Conservation (phyloP, 768 basidiomycete genomes). For the Pulveroboletus sp. region DNA sequence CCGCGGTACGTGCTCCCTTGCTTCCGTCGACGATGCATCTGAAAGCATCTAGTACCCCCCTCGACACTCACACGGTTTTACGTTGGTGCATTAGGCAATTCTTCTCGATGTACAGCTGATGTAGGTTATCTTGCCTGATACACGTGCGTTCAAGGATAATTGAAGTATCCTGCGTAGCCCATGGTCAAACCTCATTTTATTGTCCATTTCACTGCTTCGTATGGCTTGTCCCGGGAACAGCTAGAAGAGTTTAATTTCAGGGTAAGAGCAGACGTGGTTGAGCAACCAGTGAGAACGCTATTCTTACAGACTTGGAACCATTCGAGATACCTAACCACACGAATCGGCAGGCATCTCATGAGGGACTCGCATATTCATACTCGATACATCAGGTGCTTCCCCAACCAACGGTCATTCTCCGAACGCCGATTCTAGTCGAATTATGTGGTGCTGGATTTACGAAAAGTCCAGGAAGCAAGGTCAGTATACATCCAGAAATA, state of each 20-base stretch:
- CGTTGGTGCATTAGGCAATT: conserved; percentile 61
- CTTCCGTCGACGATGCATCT: neutral
- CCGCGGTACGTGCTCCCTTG: conserved; percentile 44
- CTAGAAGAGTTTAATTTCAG: conserved; percentile 72
- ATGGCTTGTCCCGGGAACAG: conserved; percentile 62
- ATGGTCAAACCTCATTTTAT: conserved; percentile 55
- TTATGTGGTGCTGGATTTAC: conserved; percentile 81
- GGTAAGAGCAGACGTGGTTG: conserved; percentile 34
- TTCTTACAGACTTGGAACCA: neutral
- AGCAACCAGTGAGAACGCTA: conserved; percentile 15
- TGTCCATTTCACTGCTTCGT: conserved; percentile 70
- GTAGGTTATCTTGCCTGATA: conserved; percentile 28
- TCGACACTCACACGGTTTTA: conserved; percentile 76
- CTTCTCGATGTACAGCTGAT: conserved; percentile 34
- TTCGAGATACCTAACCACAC: neutral
- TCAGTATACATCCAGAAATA: conserved; percentile 27
- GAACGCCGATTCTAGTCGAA: conserved; percentile 62
- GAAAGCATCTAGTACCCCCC: conserved; percentile 51
- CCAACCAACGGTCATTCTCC: conserved; percentile 54
- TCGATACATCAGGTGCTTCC: conserved; percentile 43
- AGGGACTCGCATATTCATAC: conserved; percentile 51
- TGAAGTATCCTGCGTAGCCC: conserved; percentile 30
- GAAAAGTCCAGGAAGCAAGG: conserved; percentile 54
- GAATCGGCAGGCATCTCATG: conserved; percentile 1
- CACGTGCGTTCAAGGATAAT: neutral